Conservation (phyloP, 257 asterid species). For the Mentha longifolia region DNA sequence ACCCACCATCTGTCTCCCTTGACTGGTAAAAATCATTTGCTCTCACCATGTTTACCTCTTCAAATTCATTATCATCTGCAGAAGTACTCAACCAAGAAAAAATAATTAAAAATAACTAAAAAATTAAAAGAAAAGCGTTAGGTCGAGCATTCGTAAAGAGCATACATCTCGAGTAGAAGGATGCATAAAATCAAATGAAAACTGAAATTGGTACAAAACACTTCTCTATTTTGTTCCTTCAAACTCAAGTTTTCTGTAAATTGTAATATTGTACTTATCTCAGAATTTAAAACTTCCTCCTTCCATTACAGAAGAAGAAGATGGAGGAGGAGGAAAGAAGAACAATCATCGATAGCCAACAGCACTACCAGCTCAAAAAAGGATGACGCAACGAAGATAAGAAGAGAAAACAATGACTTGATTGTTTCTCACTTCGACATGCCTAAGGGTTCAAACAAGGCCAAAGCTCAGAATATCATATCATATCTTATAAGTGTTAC, state of each 20-base stretch:
- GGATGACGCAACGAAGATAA: constrained; percentile 15
- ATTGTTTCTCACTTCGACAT: neutral
- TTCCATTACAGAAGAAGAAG: too few species aligned
- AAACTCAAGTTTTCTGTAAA: neutral
- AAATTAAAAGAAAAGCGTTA: neutral
- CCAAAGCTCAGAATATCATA: neutral
- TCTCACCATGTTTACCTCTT: constrained; percentile 65
- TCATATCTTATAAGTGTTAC: neutral
- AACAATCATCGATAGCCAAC: neutral
- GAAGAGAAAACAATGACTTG: neutral
- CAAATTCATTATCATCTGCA: constrained; percentile 71
- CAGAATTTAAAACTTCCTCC: too few species aligned
- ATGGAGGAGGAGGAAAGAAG: neutral
- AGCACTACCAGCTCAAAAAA: neutral
- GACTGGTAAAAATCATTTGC: constrained; percentile 56
- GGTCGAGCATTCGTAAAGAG: neutral
- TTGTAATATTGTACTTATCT: neutral
- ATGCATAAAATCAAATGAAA: constrained; percentile 6
- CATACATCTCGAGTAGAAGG: neutral
- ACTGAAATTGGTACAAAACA: neutral
- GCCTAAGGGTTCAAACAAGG: constrained; percentile 1
- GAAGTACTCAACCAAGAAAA: neutral
- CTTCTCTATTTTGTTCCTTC: constrained; percentile 1
- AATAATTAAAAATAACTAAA: neutral
- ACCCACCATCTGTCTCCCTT: constrained; percentile 56